Evolutionary conservation across 2,329 filamentous ascomycete genomes (phyloP).

Genomic region (Magnaporthiopsis rhizophila): DNA sequence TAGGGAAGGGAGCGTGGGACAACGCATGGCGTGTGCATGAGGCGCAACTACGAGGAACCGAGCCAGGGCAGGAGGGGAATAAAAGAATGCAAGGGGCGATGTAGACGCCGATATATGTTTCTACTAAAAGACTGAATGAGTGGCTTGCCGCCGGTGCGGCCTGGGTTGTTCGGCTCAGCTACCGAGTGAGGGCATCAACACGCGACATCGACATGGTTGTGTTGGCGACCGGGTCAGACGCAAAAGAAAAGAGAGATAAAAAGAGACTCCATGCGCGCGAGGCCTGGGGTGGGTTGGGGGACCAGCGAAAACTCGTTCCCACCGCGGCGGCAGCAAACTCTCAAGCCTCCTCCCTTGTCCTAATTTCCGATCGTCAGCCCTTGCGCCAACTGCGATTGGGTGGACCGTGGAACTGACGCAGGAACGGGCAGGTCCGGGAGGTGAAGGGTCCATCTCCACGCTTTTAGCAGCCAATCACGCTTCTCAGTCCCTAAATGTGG

Average conservation of each 20-base stretch:
- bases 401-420: background rate
- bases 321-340: background rate
- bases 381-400: background rate
- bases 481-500: background rate
- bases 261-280: background rate
- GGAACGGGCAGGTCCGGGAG: background rate
- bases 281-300: background rate
- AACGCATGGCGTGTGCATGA: slow-evolving; percentile 2
- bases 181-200: background rate
- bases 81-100: slow-evolving; percentile 3
- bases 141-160: slow-evolving; percentile 5
- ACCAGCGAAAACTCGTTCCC: background rate
- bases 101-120: background rate
- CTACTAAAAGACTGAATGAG: slow-evolving; percentile 1
- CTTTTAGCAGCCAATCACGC: background rate
- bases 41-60: no score
- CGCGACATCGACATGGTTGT: background rate
- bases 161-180: background rate
- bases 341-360: background rate
- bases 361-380: background rate
- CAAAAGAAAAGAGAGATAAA: background rate
- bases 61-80: background rate
- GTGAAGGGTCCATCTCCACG: background rate
- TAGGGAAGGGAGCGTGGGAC: slow-evolving; percentile 4
- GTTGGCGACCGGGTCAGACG: background rate